Conservation (phyloP, 768 basidiomycete species). For the Tricholoma bakamatsutake region DNA sequence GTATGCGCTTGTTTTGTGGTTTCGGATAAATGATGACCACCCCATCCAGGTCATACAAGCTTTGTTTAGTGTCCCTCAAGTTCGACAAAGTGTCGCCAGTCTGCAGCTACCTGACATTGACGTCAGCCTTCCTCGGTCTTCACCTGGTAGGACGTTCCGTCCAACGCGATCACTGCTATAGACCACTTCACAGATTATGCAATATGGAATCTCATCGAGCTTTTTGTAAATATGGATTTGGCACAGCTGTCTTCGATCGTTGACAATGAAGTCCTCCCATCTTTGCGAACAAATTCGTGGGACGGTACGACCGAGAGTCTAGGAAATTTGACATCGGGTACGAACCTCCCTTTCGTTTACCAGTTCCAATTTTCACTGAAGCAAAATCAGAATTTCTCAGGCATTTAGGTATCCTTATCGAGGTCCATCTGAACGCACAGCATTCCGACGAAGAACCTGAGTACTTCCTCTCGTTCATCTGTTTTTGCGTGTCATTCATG, state of each 20-base stretch:
- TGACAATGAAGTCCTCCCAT: conserved; percentile 43
- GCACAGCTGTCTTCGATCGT: conserved; percentile 52
- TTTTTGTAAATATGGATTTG: conserved; percentile 67
- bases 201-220: conserved; percentile 55
- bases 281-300: conserved; percentile 37
- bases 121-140: conserved; percentile 13
- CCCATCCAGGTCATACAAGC: conserved; percentile 43
- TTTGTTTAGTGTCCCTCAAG: conserved; percentile 67
- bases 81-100: conserved; percentile 38
- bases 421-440: conserved; percentile 36
- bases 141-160: conserved; percentile 21
- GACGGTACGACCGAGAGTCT: conserved; percentile 22
- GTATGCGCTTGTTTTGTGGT: conserved; percentile 24
- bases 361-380: conserved; percentile 2
- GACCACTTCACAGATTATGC: conserved; percentile 32
- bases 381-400: conserved; percentile 42
- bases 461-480: conserved; percentile 15
- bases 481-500: neutral
- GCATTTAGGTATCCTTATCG: conserved; percentile 36
- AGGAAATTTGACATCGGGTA: conserved; percentile 17
- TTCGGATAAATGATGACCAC: neutral
- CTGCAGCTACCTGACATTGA: conserved; percentile 26
- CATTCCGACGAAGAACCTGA: conserved; percentile 27
- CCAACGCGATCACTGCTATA: neutral
- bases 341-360: neutral